Conservation (phyloP, 2,329 filamentous ascomycete species). For the Calcarisporium arbuscula region DNA sequence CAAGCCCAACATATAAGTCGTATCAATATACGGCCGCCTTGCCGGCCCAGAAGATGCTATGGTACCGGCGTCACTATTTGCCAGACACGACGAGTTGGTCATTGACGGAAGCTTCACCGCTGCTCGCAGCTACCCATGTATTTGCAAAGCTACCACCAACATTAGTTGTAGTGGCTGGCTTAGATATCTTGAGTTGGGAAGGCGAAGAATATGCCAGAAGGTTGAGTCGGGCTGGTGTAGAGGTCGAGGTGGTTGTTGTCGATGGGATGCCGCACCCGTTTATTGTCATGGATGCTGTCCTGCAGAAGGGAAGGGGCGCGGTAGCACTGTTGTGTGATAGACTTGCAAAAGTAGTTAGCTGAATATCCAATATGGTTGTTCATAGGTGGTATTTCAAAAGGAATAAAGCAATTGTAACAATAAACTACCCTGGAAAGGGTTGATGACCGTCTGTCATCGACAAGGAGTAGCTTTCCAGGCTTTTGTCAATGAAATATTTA, state of each 20-base stretch:
- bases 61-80: constrained; percentile 9
- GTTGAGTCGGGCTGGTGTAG: constrained; percentile 2
- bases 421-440: no score
- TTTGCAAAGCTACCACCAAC: not conserved
- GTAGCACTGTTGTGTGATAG: not conserved
- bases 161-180: not conserved
- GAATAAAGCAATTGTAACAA: no score
- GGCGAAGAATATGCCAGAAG: constrained; percentile 8
- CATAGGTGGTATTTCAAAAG: no score
- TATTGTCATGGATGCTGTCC: not conserved
- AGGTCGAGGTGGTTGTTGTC: constrained; percentile 5
- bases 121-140: not conserved
- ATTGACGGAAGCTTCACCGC: not conserved
- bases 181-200: constrained; percentile 3
- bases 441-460: no score
- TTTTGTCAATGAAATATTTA: no score
- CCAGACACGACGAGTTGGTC: not conserved
- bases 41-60: constrained; percentile 10
- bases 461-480: no score
- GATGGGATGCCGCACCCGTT: constrained; percentile 9
- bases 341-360: no score
- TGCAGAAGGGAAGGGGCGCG: not conserved
- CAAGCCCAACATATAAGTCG: constrained; percentile 2
- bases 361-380: no score
- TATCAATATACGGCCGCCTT: constrained; percentile 8